Evolutionary conservation across 352 stramenopile genomes (phyloP).

Genomic region (Elongisporangium anandrum): DNA sequence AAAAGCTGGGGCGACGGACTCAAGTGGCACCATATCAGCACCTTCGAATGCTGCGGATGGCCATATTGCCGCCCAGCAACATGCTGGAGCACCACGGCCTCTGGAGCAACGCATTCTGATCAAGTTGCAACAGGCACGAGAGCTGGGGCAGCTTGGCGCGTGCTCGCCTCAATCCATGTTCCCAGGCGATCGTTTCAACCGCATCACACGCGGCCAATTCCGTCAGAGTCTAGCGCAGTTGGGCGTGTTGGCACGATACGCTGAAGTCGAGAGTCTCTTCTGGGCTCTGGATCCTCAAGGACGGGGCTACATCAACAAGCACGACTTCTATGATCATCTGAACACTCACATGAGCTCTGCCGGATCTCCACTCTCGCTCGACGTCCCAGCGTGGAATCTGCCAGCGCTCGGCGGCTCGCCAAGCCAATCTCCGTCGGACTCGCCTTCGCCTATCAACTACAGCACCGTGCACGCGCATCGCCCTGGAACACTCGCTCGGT

Average conservation of each 20-base stretch:
- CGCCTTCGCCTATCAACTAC: conserved; percentile 7
- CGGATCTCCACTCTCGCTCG: neutral
- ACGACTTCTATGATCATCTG: conserved; percentile 69
- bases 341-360: conserved; percentile 22
- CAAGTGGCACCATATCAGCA: too few relatives aligned
- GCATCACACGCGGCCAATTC: conserved; percentile 68
- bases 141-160: conserved; percentile 46
- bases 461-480: neutral
- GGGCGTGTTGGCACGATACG: conserved; percentile 51
- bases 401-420: neutral
- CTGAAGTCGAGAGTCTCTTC: conserved; percentile 69
- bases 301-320: conserved; percentile 44
- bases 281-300: conserved; percentile 69
- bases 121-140: conserved; percentile 60
- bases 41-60: neutral
- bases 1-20: conserved; percentile 2
- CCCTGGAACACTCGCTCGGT: conserved; percentile 14
- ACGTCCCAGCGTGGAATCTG: conserved; percentile 15
- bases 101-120: conserved; percentile 53
- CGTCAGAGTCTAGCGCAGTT: conserved; percentile 69
- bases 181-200: conserved; percentile 61
- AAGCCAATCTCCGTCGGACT: neutral
- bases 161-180: conserved; percentile 59
- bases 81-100: conserved; percentile 10
- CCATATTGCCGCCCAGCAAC: neutral